phyloP scores from a whole-genome alignment of 2,329 filamentous ascomycete species.

The Aureobasidium sp. region DNA sequence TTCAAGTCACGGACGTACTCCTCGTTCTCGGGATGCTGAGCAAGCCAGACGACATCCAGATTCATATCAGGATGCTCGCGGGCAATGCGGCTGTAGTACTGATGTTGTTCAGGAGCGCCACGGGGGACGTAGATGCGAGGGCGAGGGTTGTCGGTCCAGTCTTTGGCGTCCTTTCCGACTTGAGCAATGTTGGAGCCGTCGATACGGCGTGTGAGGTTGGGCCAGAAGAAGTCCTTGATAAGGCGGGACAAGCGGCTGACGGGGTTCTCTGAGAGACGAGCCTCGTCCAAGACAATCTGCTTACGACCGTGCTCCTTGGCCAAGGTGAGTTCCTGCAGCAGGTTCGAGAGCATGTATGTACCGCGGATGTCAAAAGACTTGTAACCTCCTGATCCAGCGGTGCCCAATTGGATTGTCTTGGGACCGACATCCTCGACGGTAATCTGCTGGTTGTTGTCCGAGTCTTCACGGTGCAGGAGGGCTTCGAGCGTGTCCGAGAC shows the following conservation, averaged over 20 bases:
- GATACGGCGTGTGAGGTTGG: conserved; percentile 78
- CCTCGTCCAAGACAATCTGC: conserved; percentile 84
- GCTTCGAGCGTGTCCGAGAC: conserved; percentile 76
- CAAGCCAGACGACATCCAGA: conserved; percentile 75
- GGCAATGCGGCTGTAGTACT: conserved; percentile 80
- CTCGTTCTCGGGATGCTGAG: conserved; percentile 51
- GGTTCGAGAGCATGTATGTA: conserved; percentile 95
- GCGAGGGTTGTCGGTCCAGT: conserved; percentile 84
- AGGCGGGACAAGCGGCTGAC: conserved; percentile 79
- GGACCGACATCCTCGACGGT: conserved; percentile 94
- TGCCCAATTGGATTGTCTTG: conserved; percentile 79
- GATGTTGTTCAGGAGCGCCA: conserved; percentile 77
- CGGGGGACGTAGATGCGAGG: conserved; percentile 86
- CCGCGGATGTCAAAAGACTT: conserved; percentile 86
- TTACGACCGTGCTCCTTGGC: conserved; percentile 86
- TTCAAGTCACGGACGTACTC: conserved; percentile 79
- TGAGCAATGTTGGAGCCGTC: conserved; percentile 81
- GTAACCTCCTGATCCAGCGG: conserved; percentile 74
- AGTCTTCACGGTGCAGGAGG: conserved; percentile 79
- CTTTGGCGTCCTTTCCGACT: conserved; percentile 84
- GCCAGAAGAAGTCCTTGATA: conserved; percentile 89
- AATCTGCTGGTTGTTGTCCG: conserved; percentile 91
- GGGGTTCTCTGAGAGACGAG: conserved; percentile 87
- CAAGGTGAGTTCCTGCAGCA: conserved; percentile 87
- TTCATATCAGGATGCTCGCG: conserved; percentile 71